Base-by-base conservation (phyloP, 768 basidiomycete genomes). In the Tylopilus balloui region DNA sequence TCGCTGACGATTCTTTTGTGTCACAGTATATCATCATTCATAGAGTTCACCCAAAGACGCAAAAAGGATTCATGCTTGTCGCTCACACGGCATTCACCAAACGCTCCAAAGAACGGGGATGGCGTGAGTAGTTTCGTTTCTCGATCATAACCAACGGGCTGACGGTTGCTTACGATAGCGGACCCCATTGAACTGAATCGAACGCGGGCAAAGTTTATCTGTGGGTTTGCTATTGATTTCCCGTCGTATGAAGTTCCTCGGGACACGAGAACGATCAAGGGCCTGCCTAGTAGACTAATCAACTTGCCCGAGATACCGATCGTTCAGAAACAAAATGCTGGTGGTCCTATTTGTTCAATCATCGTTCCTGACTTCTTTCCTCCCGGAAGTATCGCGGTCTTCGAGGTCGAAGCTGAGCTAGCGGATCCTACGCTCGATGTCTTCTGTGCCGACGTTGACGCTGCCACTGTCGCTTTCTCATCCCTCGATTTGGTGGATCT, bases 371-470 rank as follows among this genome's bases (percentile, higher is more conserved):
- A 92, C 31, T 72, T 75, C 58, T 99, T 98, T 70, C 93, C 94
- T n/a, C 93, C 95, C 0, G 95, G 95, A 10, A 92, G 89, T 51
- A 81, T 98, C 60, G 84, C 97, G 86, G 59, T 99, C 17, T 97
- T 97, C 61, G 81, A 85, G 62, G 96, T 94, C 0, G 83, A 88
- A 55, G 75, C 90, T 42, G 79, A 90, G 57, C 83, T 84, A 20
- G 69, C 87, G 48, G 88, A 92, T 50, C 53, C 77, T 2, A 69
- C 76, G 0, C 75, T 98, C 3, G 95, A 96, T 52, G 63, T 65
- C 2, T 82, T 88, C 58, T 95, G 92, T 66, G 70, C 75, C 6
- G 74, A 79, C 11, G 85, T 80, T 7, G 88, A 82, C 1, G 79
- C 84, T 25, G 88, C 83, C 0, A 79, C 83, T 15, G 80, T 80